phyloP scores from a whole-genome alignment of 2,329 filamentous ascomycete species.

The Xylariaceae sp. region DNA sequence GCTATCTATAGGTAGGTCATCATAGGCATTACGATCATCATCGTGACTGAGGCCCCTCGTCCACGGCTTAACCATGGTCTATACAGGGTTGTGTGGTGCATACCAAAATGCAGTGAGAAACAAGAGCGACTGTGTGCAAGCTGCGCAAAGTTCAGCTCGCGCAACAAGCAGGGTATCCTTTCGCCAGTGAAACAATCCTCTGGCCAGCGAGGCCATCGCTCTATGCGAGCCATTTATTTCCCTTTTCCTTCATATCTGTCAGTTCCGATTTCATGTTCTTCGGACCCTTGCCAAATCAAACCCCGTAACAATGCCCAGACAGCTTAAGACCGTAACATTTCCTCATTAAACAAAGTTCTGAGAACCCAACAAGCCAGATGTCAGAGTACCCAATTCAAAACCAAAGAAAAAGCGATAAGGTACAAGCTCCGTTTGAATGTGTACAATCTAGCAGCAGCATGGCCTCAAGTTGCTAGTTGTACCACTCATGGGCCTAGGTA shows the following conservation, averaged over 20 bases:
- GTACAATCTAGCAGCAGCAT: neutral
- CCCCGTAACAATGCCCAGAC: neutral
- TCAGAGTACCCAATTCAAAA: neutral
- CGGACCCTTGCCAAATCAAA: slow-evolving; percentile 1
- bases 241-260: slow-evolving; percentile 13
- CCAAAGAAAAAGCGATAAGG: neutral
- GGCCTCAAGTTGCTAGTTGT: neutral
- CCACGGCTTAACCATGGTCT: slow-evolving; percentile 22
- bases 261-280: slow-evolving; percentile 7
- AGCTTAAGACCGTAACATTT: slow-evolving; percentile 16
- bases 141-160: slow-evolving; percentile 13
- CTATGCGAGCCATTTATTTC: slow-evolving; percentile 25
- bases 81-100: slow-evolving; percentile 17
- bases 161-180: slow-evolving; percentile 21
- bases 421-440: neutral
- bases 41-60: slow-evolving; percentile 14
- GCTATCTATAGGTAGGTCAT: slow-evolving; percentile 21
- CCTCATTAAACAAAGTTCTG: neutral
- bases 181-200: slow-evolving; percentile 19
- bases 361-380: neutral
- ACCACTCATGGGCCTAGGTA: slow-evolving; percentile 3
- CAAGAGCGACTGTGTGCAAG: slow-evolving; percentile 5
- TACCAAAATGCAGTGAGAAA: slow-evolving; percentile 22
- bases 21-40: slow-evolving; percentile 20
- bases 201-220: slow-evolving; percentile 28